These are phyloP conservation scores for Tubosaeta sp. DNA, from an alignment of 768 basidiomycete species.

Conservation along the genomic window DNA sequence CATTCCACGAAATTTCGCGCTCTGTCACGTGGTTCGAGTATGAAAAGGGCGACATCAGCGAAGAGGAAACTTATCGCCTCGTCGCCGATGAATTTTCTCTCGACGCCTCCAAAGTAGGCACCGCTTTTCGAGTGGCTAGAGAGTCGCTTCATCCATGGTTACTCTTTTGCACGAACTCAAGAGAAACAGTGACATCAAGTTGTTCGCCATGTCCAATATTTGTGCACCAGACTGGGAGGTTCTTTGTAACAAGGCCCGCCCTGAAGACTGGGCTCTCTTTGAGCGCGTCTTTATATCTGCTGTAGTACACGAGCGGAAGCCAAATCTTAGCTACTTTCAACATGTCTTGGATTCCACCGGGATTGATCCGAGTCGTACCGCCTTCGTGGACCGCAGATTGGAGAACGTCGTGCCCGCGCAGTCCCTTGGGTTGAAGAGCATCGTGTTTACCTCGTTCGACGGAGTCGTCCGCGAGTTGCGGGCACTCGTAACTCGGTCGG, in stretches of 20 bases:
- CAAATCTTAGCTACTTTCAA: constrained; percentile 18
- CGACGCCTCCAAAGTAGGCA: neutral
- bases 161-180: constrained; percentile 14
- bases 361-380: constrained; percentile 17
- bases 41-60: constrained; percentile 15
- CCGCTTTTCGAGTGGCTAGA: constrained; percentile 7
- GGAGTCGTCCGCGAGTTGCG: too few relatives aligned
- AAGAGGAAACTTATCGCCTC: constrained; percentile 10
- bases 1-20: constrained; percentile 8
- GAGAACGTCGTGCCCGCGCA: constrained; percentile 19
- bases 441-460: too few relatives aligned
- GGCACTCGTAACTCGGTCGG: too few relatives aligned
- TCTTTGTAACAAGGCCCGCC: constrained; percentile 8
- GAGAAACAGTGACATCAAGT: neutral
- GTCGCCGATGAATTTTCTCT: neutral
- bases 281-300: constrained; percentile 20
- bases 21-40: constrained; percentile 22
- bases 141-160: constrained; percentile 14
- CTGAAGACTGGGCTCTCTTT: constrained; percentile 19
- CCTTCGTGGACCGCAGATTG: constrained; percentile 19
- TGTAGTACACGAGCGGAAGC: constrained; percentile 14
- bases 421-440: constrained; percentile 16
- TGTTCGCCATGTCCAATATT: constrained; percentile 3
- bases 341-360: constrained; percentile 14
- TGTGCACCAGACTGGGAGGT: neutral